Percentiles rank a stretch among this genome's conserved stretches.
Conservation (phyloP, 73 alveolate species). For the Paramecium bursaria region DNA sequence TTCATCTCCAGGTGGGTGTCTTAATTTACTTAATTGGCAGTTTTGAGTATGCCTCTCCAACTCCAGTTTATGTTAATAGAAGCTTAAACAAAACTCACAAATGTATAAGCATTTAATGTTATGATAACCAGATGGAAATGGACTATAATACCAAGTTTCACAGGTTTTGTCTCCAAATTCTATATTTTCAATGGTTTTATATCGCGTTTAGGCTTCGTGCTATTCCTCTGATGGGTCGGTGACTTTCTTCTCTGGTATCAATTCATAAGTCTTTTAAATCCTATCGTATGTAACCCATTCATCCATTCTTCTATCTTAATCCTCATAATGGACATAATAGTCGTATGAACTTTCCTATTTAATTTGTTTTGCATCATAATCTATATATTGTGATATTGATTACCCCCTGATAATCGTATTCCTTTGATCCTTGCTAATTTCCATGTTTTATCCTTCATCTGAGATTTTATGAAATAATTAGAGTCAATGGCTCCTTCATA, state of each 20-base stretch:
- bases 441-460: constrained; percentile 65
- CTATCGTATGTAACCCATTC: constrained; percentile 83
- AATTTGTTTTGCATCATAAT: constrained; percentile 50
- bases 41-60: constrained; percentile 67
- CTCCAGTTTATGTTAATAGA: constrained; percentile 74
- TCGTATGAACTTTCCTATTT: constrained; percentile 58
- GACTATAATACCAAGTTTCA: constrained; percentile 93
- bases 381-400: background rate
- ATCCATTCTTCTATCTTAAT: constrained; percentile 91
- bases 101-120: constrained; percentile 81
- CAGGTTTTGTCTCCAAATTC: constrained; percentile 86
- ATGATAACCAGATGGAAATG: constrained; percentile 86
- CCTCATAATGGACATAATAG: constrained; percentile 90
- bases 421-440: constrained; percentile 64
- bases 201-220: constrained; percentile 85
- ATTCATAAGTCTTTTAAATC: constrained; percentile 64
- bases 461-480: constrained; percentile 38
- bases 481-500: constrained; percentile 70
- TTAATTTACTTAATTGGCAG: constrained; percentile 35
- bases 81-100: constrained; percentile 89
- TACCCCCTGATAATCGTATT: constrained; percentile 64
- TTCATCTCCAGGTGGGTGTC: constrained; percentile 83
- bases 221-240: constrained; percentile 82
- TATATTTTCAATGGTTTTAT: constrained; percentile 89
- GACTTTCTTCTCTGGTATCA: constrained; percentile 72